phyloP scores from a whole-genome alignment of 331 rosid genomes.

The Dryas integrifolia region DNA sequence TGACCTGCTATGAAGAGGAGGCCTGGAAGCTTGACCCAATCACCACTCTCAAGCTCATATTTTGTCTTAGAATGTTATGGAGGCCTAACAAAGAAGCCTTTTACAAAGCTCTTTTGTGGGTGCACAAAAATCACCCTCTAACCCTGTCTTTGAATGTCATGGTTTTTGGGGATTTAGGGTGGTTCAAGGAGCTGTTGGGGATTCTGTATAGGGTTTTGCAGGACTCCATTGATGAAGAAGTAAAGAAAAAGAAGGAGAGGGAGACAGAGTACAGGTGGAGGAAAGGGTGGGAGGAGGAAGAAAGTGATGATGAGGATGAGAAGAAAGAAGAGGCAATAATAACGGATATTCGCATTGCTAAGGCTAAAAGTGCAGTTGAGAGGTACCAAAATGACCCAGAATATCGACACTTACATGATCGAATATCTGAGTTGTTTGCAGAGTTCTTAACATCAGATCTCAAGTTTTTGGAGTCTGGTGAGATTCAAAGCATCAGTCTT shows the following conservation, averaged over 20 bases:
- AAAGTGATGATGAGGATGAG: background rate
- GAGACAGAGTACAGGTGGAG: background rate
- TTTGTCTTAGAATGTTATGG: background rate
- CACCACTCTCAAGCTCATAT: constrained; percentile 5
- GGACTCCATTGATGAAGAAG: background rate
- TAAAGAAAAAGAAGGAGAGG: background rate
- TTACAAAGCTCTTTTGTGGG: background rate
- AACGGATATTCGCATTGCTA: background rate
- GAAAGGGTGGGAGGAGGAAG: too few species aligned
- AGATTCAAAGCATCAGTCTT: background rate
- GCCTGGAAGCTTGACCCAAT: background rate
- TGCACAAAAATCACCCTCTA: constrained; percentile 1
- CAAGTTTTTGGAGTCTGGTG: background rate
- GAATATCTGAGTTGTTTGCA: constrained; percentile 8
- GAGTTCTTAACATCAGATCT: background rate
- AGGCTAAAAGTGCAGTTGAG: background rate
- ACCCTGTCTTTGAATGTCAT: background rate
- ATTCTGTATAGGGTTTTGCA: constrained; percentile 1
- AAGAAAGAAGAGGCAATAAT: background rate
- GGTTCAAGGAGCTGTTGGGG: background rate
- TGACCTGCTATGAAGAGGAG: background rate
- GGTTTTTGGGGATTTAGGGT: background rate
- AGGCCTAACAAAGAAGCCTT: background rate
- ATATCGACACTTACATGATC: background rate
- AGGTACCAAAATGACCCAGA: background rate